These are phyloP conservation scores for Fraxinus sp. DNA, from an alignment of 305 asterid genomes.

Conservation along the genomic window DNA sequence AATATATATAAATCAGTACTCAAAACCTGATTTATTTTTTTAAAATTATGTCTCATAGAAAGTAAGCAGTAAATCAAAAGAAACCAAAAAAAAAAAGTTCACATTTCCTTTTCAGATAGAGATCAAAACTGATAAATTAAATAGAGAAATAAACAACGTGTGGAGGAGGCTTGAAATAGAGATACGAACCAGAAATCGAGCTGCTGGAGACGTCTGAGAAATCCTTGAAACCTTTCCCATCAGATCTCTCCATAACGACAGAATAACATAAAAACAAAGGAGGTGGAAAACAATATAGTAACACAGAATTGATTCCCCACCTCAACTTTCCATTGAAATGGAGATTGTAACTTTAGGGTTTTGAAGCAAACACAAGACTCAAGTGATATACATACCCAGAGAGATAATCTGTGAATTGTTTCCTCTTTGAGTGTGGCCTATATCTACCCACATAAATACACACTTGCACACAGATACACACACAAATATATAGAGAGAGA, in stretches of 20 bases:
- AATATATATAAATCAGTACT: neutral
- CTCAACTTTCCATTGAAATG: neutral
- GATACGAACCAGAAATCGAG: slow-evolving; percentile 60
- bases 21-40: neutral
- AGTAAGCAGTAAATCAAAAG: neutral
- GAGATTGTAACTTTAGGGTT: slow-evolving; percentile 35
- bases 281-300: neutral
- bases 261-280: slow-evolving; percentile 13
- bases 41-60: neutral
- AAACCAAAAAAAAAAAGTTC: neutral
- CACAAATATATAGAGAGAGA: slow-evolving; percentile 21
- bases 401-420: neutral
- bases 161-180: slow-evolving; percentile 15
- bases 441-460: slow-evolving; percentile 1
- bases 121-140: slow-evolving; percentile 10
- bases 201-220: slow-evolving; percentile 42
- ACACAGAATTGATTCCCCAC: slow-evolving; percentile 11
- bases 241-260: slow-evolving; percentile 60
- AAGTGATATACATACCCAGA: slow-evolving; percentile 29
- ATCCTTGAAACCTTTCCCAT: slow-evolving; percentile 42
- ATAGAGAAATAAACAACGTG: slow-evolving; percentile 6
- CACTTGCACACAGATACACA: neutral
- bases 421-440: slow-evolving; percentile 4
- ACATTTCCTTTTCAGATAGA: neutral
- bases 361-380: slow-evolving; percentile 31